These are phyloP conservation scores for Aspergillus ibericus DNA, from an alignment of 2,329 filamentous ascomycete genomes.

Conservation along the genomic window DNA sequence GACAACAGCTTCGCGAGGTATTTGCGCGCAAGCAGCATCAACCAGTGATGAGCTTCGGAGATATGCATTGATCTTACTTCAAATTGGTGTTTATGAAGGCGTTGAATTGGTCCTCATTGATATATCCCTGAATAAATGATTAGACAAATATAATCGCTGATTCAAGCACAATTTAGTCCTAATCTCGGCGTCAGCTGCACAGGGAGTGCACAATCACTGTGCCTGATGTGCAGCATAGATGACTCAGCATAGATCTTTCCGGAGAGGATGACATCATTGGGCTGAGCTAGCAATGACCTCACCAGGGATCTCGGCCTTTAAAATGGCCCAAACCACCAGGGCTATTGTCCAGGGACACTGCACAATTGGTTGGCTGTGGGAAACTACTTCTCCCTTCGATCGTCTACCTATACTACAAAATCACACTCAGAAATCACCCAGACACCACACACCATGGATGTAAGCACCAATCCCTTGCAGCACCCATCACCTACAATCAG, in stretches of 20 bases:
- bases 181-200: too few relatives aligned
- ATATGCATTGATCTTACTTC: not conserved
- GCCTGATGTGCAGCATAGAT: not conserved
- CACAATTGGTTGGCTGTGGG: not conserved
- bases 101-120: not conserved
- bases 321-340: not conserved
- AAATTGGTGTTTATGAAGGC: slow-evolving; percentile 7
- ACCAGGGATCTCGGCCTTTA: not conserved
- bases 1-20: slow-evolving; percentile 56
- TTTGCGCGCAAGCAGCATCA: slow-evolving; percentile 41
- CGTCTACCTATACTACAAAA: too few relatives aligned
- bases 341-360: not conserved
- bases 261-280: slow-evolving; percentile 5
- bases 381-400: too few relatives aligned
- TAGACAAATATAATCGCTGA: not conserved
- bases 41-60: slow-evolving; percentile 18
- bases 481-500: slow-evolving; percentile 1
- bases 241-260: not conserved
- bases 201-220: not conserved
- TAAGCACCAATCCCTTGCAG: slow-evolving; percentile 8
- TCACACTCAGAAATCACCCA: too few relatives aligned
- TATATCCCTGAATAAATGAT: slow-evolving; percentile 1
- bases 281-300: slow-evolving; percentile 5
- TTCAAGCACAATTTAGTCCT: too few relatives aligned
- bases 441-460: slow-evolving; percentile 18